Evolutionary conservation across 169 alveolate species (phyloP), one percentile per base, ranked within the genome.

Genomic region (Plasmodium falciparum): DNA sequence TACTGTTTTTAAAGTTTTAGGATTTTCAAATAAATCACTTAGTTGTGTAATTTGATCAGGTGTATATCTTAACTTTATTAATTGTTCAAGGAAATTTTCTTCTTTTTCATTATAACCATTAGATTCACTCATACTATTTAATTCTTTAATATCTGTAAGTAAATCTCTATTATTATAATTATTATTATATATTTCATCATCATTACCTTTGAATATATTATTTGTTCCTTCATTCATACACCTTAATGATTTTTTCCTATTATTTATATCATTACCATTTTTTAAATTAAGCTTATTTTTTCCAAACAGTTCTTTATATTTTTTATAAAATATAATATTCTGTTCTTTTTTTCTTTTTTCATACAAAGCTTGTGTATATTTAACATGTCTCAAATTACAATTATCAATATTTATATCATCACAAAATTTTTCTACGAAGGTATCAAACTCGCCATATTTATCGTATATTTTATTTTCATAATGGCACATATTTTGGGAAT

Each of bases 21-120:
- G 96, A 56, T 92, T 85, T 58, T 93, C 94, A 66, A 93, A 93
- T 29, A 93, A 39, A 65, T 93, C 96, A 49, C 95, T 89, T 24
- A 93, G 39, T 54, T 88, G 90, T 0, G 96, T 92, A 24, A 93
- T 93, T 6, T 93, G 94, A 2, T 89, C 90, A 47, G 96, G 96
- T 13, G 95, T 83, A 49, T 74, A 89, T 26, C 95, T 93, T 8
- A 88, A 75, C 43, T 85, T 88, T n/a, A 93, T 89, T 22, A 93
- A 63, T 59, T 45, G 56, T 54, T 78, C 89, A 22, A 78, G 22
- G 7, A 78, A 45, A 59, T 78, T 78, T 22, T 43, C 65, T 22
- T 49, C 89, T 29, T 66, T 71, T 39, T 66, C 89, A 15, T 52
- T 17, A 20, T 26, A 20, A n/a, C 43, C 29, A 1, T 61, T 67